Conservation (phyloP, 2,329 filamentous ascomycete genomes). For the Fusarium falciforme region DNA sequence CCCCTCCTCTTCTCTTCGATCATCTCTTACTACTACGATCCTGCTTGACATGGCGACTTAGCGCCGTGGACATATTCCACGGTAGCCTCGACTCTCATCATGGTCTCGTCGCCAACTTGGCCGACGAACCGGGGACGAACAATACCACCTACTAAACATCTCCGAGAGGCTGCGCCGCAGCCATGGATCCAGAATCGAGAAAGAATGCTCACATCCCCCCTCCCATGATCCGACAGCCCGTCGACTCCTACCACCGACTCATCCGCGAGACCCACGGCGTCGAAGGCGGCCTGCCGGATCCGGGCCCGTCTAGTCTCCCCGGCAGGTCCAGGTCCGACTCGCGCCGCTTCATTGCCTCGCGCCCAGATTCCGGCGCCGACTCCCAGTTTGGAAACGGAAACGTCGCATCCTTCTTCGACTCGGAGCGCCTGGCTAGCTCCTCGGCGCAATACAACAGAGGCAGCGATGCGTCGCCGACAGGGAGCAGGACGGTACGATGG, state of each 20-base stretch:
- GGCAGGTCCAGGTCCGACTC: conserved; percentile 17
- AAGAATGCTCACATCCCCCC: conserved; percentile 31
- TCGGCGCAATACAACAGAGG: conserved; percentile 30
- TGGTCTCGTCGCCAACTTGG: conserved; percentile 19
- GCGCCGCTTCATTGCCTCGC: conserved; percentile 13
- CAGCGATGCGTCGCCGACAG: conserved; percentile 11
- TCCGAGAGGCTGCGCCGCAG: conserved; percentile 12
- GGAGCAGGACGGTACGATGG: conserved; percentile 33
- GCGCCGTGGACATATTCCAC: conserved; percentile 8
- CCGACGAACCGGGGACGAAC: conserved; percentile 22
- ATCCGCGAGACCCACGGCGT: conserved; percentile 42
- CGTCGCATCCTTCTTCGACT: conserved; percentile 42
- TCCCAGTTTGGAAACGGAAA: conserved; percentile 19
- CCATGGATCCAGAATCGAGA: conserved; percentile 37
- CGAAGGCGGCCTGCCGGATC: conserved; percentile 2
- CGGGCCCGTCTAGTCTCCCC: conserved; percentile 16
- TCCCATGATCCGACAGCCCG: conserved; percentile 35
- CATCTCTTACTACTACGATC: neutral
- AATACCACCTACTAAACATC: conserved; percentile 13
- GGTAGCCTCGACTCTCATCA: conserved; percentile 16
- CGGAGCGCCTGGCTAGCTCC: conserved; percentile 39
- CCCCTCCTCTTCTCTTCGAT: neutral
- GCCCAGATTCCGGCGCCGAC: neutral
- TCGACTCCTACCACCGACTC: conserved; percentile 44
- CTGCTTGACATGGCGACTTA: conserved; percentile 25